phyloP scores from a whole-genome alignment of 257 asterid species.

The Fraxinus anomala region DNA sequence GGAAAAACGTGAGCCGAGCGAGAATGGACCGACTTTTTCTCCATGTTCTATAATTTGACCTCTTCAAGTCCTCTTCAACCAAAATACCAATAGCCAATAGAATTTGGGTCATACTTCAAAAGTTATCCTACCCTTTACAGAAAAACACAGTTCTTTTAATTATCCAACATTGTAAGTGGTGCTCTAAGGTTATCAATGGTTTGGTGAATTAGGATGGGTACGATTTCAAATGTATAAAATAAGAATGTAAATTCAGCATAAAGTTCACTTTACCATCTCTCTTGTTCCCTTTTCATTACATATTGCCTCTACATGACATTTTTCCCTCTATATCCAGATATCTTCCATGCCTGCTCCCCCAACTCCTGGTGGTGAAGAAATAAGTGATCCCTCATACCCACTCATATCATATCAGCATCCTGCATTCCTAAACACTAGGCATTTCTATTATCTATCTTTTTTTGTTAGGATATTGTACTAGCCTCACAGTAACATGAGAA shows the following conservation, averaged over 20 bases:
- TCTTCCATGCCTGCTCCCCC: background rate
- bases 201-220: background rate
- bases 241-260: background rate
- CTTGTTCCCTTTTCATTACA: background rate
- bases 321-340: background rate
- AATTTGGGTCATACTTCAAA: too few species aligned
- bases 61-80: too few species aligned
- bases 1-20: too few species aligned
- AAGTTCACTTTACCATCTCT: background rate
- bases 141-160: background rate
- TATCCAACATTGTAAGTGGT: background rate
- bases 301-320: background rate
- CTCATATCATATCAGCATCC: background rate
- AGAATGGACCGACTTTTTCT: too few species aligned
- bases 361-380: background rate
- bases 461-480: background rate
- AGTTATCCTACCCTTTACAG: background rate
- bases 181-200: background rate
- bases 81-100: too few species aligned
- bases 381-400: background rate
- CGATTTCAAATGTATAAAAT: background rate
- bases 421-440: background rate
- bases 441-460: background rate
- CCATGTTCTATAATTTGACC: too few species aligned
- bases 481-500: slow-evolving; percentile 2